Conservation (phyloP, 345 rosid genomes). For the Eucalyptus cloeziana region DNA sequence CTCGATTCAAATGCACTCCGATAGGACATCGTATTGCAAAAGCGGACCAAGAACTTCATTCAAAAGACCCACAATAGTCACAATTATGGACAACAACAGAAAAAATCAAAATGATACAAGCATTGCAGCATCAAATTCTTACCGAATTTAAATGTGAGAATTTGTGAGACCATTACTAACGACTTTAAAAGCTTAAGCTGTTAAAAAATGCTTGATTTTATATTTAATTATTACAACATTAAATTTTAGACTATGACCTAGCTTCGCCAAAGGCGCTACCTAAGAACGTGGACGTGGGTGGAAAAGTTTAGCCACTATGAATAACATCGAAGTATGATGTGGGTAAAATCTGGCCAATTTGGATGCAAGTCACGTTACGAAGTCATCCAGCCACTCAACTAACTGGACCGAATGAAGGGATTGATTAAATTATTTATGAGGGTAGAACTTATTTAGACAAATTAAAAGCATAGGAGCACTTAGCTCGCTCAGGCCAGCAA, state of each 20-base stretch:
- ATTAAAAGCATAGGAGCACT: not conserved
- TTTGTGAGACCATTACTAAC: too few relatives aligned
- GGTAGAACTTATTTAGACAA: not conserved
- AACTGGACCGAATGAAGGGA: not conserved
- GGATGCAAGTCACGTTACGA: not conserved
- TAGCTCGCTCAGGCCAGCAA: not conserved
- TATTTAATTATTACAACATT: too few relatives aligned
- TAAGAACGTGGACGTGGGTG: not conserved
- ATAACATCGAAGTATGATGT: not conserved
- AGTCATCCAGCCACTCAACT: not conserved
- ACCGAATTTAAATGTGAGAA: not conserved
- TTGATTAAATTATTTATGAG: not conserved
- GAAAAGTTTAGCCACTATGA: accelerated
- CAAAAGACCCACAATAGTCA: not conserved
- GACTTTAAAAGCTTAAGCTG: too few relatives aligned
- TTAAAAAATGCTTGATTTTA: too few relatives aligned
- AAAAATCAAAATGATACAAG: not conserved
- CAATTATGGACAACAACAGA: not conserved
- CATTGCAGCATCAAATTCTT: accelerated
- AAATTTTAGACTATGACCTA: too few relatives aligned
- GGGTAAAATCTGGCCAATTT: not conserved
- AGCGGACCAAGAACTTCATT: not conserved
- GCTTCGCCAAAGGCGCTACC: too few relatives aligned
- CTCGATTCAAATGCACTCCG: not conserved
- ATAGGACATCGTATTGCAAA: not conserved